Evolutionary conservation across 2,329 filamentous ascomycete species (phyloP), one percentile per base, ranked within the genome.

Genomic region (Drechslerella dactyloides): DNA sequence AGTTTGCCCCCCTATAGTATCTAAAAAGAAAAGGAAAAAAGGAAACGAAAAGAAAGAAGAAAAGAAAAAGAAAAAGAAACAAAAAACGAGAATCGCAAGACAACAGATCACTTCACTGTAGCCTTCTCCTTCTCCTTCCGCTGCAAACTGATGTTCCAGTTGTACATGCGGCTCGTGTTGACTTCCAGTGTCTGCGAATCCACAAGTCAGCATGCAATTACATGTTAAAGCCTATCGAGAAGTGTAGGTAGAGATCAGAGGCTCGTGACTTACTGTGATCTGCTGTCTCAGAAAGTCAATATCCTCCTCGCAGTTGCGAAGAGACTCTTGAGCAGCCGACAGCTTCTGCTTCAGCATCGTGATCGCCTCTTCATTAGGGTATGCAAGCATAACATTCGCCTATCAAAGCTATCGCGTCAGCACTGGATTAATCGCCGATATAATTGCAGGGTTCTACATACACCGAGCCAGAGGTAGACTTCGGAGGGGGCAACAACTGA

Each of bases 321-420:
- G 81, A 77, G 88, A 96, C 78, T 85, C 84, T 80, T 93, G 89
- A 1, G 94, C 94, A 7, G 90, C 89, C 27, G 84, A 82, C 19
- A 96, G 82, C 80, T 96, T 97, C 13, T 87, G 86, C 50, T 85
- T 82, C 63, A 99, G 83, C 75, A 99, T 84, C 48, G 84, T 83
- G 81, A 93, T 87, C 0, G 94, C 94, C 81, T 97, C 94, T 15
- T 87, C 85, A 74, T 97, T 88, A 2, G 93, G 91, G 79, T 99
- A 99, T 56, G 94, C 87, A 69, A 99, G 84, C 94, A 99, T 99
- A 53, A 97, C 93, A 77, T 99, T 99, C 65, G 94, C 93, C 89
- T 90, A 63, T 15, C 23, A 19, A 40, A 15, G n/a, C n/a, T n/a
- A 53, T 51, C 8, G 30, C 30, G 24, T 19, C 1, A 3, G 30